phyloP scores from a whole-genome alignment of 306 rosid species.

The Cucumis cinereus region DNA sequence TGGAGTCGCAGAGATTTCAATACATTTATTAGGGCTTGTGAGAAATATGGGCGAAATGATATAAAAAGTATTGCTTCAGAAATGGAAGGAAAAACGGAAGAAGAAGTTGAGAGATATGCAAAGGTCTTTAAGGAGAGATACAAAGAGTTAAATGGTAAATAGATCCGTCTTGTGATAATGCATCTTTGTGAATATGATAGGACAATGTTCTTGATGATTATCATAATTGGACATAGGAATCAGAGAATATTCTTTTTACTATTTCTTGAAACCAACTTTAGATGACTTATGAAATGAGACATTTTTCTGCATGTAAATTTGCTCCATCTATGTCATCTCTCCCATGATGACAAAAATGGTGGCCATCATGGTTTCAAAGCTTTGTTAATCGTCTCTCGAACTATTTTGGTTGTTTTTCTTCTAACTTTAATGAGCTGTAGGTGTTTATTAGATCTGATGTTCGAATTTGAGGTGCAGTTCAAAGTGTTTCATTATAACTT shows the following conservation, averaged over 20 bases:
- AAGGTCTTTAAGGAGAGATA: slow-evolving; percentile 79
- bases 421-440: not conserved
- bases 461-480: not conserved
- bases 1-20: slow-evolving; percentile 97
- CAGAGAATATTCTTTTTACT: not conserved
- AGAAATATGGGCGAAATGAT: slow-evolving; percentile 91
- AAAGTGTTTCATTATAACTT: not conserved
- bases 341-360: not conserved
- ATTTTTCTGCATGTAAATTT: not conserved
- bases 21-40: slow-evolving; percentile 94
- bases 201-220: not conserved
- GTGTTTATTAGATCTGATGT: not conserved
- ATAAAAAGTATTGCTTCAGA: slow-evolving; percentile 72
- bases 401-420: not conserved
- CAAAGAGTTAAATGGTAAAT: slow-evolving; percentile 86
- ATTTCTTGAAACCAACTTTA: not conserved
- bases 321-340: not conserved
- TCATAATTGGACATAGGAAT: not conserved
- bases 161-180: not conserved
- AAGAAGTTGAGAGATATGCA: slow-evolving; percentile 94
- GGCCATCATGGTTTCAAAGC: not conserved
- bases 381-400: not conserved
- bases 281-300: not conserved
- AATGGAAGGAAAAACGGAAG: slow-evolving; percentile 94
- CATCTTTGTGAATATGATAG: not conserved